Evolutionary conservation across 805 yeast species (phyloP).

Genomic region (Kazachstania kunashirensis): DNA sequence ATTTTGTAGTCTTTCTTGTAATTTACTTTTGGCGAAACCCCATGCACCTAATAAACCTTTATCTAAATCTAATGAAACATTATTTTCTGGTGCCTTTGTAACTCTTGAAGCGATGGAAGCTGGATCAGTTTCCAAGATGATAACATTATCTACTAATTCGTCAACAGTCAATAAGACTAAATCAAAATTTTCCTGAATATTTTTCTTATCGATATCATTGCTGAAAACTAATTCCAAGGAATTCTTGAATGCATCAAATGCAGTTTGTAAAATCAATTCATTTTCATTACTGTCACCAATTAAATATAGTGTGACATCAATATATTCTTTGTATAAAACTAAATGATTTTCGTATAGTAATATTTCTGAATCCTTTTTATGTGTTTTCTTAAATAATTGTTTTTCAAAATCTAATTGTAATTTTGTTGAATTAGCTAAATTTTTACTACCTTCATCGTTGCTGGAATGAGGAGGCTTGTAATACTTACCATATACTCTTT

Average conservation of each 20-base stretch:
- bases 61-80: conserved; percentile 55
- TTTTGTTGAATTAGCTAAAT: conserved; percentile 28
- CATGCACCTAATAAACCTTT: conserved; percentile 76
- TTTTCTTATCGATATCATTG: conserved; percentile 59
- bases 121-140: conserved; percentile 83
- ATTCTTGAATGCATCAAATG: conserved; percentile 68
- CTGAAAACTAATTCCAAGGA: conserved; percentile 68
- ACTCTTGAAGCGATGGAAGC: conserved; percentile 82
- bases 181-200: conserved; percentile 76
- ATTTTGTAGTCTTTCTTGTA: conserved; percentile 43
- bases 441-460: conserved; percentile 18
- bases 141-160: conserved; percentile 89
- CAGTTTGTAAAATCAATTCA: conserved; percentile 68
- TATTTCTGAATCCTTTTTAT: conserved; percentile 71
- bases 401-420: conserved; percentile 73
- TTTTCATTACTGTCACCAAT: conserved; percentile 73
- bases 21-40: conserved; percentile 74
- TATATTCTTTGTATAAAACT: conserved; percentile 76
- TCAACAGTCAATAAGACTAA: conserved; percentile 78
- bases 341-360: conserved; percentile 68
- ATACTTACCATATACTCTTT: conserved; percentile 76
- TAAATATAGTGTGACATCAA: conserved; percentile 64
- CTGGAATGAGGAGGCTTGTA: conserved; percentile 54
- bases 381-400: conserved; percentile 62
- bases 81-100: conserved; percentile 71